Evolutionary conservation across 257 asterid genomes (phyloP).

Genomic region (Haberlea rhodopensis): DNA sequence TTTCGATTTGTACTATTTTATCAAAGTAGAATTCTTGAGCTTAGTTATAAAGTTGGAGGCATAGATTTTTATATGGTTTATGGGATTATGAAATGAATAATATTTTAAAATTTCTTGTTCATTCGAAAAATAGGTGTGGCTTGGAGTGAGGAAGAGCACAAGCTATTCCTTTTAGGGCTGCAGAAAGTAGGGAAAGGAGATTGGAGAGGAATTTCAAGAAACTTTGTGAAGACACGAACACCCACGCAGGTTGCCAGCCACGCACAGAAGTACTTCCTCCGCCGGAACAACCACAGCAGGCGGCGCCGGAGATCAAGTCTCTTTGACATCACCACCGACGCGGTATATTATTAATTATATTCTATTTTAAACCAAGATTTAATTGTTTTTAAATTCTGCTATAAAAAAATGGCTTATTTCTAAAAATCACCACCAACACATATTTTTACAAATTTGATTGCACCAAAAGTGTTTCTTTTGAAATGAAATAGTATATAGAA

Average conservation of each 20-base stretch:
- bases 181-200: slow-evolving; percentile 96
- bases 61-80: no score
- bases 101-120: slow-evolving; percentile 1
- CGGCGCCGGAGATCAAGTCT: slow-evolving; percentile 97
- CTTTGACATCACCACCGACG: slow-evolving; percentile 85
- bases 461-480: no score
- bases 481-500: no score
- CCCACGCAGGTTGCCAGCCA: slow-evolving; percentile 99
- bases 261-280: slow-evolving; percentile 94
- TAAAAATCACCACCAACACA: no score
- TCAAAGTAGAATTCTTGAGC: no score
- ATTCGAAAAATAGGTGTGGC: slow-evolving; percentile 56
- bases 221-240: slow-evolving; percentile 85
- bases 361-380: no score
- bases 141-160: slow-evolving; percentile 96
- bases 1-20: neutral
- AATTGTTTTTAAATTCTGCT: no score
- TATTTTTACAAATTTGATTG: no score
- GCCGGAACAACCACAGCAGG: slow-evolving; percentile 71
- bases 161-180: slow-evolving; percentile 76
- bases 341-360: slow-evolving; percentile 29
- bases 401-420: no score
- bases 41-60: no score
- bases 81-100: neutral
- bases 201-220: slow-evolving; percentile 98